phyloP scores from a whole-genome alignment of 2,329 filamentous ascomycete genomes.

The Coniella vitis region DNA sequence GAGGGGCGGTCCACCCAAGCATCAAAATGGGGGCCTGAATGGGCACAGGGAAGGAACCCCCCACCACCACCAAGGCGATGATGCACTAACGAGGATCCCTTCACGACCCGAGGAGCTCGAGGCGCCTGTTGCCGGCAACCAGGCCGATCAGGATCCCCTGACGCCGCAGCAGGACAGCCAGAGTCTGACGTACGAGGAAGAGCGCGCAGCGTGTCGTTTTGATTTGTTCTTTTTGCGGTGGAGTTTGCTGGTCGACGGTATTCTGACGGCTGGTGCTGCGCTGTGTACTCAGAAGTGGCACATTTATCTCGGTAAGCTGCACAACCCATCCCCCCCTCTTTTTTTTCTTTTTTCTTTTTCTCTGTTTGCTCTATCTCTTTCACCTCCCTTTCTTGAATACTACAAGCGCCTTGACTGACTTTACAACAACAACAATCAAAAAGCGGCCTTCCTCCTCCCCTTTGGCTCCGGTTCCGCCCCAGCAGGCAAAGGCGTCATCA shows the following conservation, averaged over 20 bases:
- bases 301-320: slow-evolving; percentile 50
- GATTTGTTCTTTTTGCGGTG: slow-evolving; percentile 62
- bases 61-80: too few relatives aligned
- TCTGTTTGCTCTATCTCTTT: not conserved
- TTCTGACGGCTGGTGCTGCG: slow-evolving; percentile 55
- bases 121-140: slow-evolving; percentile 26
- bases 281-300: slow-evolving; percentile 61
- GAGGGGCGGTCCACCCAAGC: too few relatives aligned
- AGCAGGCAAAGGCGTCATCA: slow-evolving; percentile 66
- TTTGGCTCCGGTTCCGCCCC: slow-evolving; percentile 63
- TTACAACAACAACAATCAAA: too few relatives aligned
- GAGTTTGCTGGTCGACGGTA: slow-evolving; percentile 58
- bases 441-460: slow-evolving; percentile 56
- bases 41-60: too few relatives aligned
- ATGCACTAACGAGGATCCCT: slow-evolving; percentile 19
- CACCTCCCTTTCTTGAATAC: too few relatives aligned
- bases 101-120: slow-evolving; percentile 37
- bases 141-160: slow-evolving; percentile 28
- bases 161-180: slow-evolving; percentile 32
- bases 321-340: too few relatives aligned
- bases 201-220: slow-evolving; percentile 48
- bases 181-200: slow-evolving; percentile 24
- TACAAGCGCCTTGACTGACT: too few relatives aligned
- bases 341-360: not conserved
- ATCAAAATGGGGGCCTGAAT: too few relatives aligned